Conservation (phyloP, 768 basidiomycete genomes). For the Kwoniella mangroviensis region DNA sequence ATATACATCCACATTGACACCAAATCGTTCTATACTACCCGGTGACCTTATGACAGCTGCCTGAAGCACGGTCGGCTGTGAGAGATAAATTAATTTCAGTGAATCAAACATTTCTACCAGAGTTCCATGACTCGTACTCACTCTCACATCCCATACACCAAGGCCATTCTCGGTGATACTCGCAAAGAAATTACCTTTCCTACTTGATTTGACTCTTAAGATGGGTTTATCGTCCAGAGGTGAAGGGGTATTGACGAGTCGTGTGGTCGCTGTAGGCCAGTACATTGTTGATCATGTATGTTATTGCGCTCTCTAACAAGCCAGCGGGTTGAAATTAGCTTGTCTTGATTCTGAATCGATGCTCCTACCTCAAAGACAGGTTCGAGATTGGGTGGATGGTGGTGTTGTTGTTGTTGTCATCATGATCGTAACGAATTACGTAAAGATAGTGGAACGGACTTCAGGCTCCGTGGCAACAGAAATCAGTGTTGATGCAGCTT, state of each 20-base stretch:
- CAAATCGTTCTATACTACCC: slow-evolving; percentile 78
- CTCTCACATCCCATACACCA: slow-evolving; percentile 53
- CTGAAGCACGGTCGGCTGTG: slow-evolving; percentile 58
- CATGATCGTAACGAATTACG: no score
- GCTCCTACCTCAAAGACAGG: no score
- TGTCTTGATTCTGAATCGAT: no score
- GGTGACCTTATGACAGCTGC: slow-evolving; percentile 76
- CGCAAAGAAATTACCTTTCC: slow-evolving; percentile 51
- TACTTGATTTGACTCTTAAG: slow-evolving; percentile 28
- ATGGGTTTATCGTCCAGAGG: slow-evolving; percentile 32
- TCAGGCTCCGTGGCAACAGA: no score
- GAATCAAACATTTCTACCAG: no score
- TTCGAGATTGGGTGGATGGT: no score
- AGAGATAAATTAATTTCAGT: slow-evolving; percentile 39
- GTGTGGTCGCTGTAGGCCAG: slow-evolving; percentile 47
- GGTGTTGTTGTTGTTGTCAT: no score
- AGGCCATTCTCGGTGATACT: slow-evolving; percentile 32
- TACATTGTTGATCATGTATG: slow-evolving; percentile 31
- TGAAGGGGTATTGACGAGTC: slow-evolving; percentile 27
- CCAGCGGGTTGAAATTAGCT: no score
- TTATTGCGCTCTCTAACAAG: no score
- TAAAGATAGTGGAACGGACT: no score
- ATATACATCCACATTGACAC: slow-evolving; percentile 72
- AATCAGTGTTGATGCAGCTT: no score
- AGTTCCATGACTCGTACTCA: slow-evolving; percentile 20